phyloP scores from a whole-genome alignment of 2,329 filamentous ascomycete genomes.

The Tothia fuscella region DNA sequence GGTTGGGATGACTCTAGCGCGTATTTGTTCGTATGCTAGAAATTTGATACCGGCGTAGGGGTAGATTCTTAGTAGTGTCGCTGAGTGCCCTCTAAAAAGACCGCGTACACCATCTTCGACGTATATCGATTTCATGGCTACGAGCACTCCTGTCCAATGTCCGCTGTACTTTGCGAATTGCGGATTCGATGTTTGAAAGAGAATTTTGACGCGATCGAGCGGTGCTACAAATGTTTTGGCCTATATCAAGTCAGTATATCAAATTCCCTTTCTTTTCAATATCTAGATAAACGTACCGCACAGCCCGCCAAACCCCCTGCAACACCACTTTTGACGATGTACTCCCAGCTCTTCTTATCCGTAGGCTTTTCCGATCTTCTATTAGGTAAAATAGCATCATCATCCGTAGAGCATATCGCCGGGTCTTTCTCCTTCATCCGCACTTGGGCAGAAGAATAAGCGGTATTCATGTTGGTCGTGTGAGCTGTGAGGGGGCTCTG shows the following conservation, averaged over 20 bases:
- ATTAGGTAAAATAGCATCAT: conserved; percentile 38
- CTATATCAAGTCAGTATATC: conserved; percentile 33
- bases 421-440: no score
- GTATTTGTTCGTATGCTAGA: conserved; percentile 92
- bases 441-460: no score
- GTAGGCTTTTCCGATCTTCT: conserved; percentile 18
- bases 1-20: conserved; percentile 60
- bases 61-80: conserved; percentile 86
- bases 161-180: conserved; percentile 88
- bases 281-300: conserved; percentile 51
- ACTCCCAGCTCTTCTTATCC: conserved; percentile 67
- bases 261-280: background rate
- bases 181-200: conserved; percentile 92
- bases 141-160: conserved; percentile 73
- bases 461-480: no score
- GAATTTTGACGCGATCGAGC: conserved; percentile 94
- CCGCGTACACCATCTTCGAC: conserved; percentile 59
- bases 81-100: conserved; percentile 87
- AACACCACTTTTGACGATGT: conserved; percentile 69
- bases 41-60: conserved; percentile 98
- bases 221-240: conserved; percentile 93
- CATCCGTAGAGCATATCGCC: conserved; percentile 41
- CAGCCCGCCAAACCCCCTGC: conserved; percentile 87
- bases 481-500: no score
- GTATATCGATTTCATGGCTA: conserved; percentile 77